These are phyloP conservation scores for Linum lewisii DNA, from an alignment of 345 rosid genomes.

Conservation along the genomic window DNA sequence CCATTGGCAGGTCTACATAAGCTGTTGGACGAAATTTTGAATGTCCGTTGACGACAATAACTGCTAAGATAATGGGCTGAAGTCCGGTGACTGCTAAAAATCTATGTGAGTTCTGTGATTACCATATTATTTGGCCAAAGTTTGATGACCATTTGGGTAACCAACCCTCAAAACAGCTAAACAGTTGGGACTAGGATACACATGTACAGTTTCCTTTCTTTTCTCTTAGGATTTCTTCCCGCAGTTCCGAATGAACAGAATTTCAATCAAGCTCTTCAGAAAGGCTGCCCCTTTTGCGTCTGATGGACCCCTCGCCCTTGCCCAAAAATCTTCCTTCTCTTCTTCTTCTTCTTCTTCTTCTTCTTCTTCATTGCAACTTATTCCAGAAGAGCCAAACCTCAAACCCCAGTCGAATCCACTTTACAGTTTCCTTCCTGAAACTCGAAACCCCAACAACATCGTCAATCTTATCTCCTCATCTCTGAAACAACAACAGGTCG, in stretches of 20 bases:
- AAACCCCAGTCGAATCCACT: slow-evolving; percentile 37
- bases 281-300: background rate
- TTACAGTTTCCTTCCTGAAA: slow-evolving; percentile 43
- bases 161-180: too few relatives aligned
- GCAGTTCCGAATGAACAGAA: slow-evolving; percentile 8
- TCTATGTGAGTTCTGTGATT: too few relatives aligned
- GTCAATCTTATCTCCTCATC: slow-evolving; percentile 45
- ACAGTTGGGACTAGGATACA: too few relatives aligned
- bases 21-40: too few relatives aligned
- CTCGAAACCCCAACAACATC: slow-evolving; percentile 52
- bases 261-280: slow-evolving; percentile 4
- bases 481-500: slow-evolving; percentile 30
- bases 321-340: slow-evolving; percentile 14
- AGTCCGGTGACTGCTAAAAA: too few relatives aligned
- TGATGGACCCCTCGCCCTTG: slow-evolving; percentile 17
- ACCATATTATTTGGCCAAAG: too few relatives aligned
- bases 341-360: slow-evolving; percentile 22
- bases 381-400: slow-evolving; percentile 10
- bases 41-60: too few relatives aligned
- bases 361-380: slow-evolving; percentile 21
- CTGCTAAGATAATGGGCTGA: too few relatives aligned
- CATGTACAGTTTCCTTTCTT: too few relatives aligned
- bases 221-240: too few relatives aligned
- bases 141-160: too few relatives aligned
- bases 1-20: too few relatives aligned